Percentiles rank a stretch among this genome's conserved stretches.
phyloP scores from a whole-genome alignment of 257 asterid genomes.

The Marsdenia floribunda region DNA sequence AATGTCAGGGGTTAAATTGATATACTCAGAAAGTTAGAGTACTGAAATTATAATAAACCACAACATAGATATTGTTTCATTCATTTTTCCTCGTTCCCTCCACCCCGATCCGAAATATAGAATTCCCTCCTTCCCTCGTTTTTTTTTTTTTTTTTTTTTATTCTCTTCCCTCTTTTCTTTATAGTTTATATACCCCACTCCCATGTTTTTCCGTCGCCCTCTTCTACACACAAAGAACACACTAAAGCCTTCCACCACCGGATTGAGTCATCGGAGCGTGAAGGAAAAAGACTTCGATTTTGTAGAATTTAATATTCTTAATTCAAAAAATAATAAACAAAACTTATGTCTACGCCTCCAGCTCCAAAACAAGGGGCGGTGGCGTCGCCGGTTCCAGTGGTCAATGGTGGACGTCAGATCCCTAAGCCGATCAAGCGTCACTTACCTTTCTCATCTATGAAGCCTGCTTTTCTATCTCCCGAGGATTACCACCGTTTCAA shows the following conservation, averaged over 20 bases:
- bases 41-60: neutral
- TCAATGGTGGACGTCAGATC: slow-evolving; percentile 41
- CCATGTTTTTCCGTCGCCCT: neutral
- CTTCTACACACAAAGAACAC: slow-evolving; percentile 12
- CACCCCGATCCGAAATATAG: slow-evolving; percentile 89
- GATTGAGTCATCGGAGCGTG: slow-evolving; percentile 5
- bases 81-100: slow-evolving; percentile 62
- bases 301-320: neutral
- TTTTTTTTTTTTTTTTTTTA: slow-evolving; percentile 23
- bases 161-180: slow-evolving; percentile 56
- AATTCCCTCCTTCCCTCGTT: slow-evolving; percentile 94
- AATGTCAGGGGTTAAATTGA: neutral
- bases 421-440: slow-evolving; percentile 56
- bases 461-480: slow-evolving; percentile 61
- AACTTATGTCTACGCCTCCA: slow-evolving; percentile 46
- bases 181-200: neutral
- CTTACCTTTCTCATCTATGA: slow-evolving; percentile 72
- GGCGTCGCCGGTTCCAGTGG: slow-evolving; percentile 35
- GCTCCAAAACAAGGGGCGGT: slow-evolving; percentile 46
- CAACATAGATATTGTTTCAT: neutral
- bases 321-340: neutral
- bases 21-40: neutral
- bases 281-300: neutral
- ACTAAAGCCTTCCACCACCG: slow-evolving; percentile 22
- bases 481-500: slow-evolving; percentile 78